Evolutionary conservation across 225 moss, liverwort and hornwort species (phyloP), one percentile per base, ranked within the genome.

Genomic region (Bryum argenteum): DNA sequence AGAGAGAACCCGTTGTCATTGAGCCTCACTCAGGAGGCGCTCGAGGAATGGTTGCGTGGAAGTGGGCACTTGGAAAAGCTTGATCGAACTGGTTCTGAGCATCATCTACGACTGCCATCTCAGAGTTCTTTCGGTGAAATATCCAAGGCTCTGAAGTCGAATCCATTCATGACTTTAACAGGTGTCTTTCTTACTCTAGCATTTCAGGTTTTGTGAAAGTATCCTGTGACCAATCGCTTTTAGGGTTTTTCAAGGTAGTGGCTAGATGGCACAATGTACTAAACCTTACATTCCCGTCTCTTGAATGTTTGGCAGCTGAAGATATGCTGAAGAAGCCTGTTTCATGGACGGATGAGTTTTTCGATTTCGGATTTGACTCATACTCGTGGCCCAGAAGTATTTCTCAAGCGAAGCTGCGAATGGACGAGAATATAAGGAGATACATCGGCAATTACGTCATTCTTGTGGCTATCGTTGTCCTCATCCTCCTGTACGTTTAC

Each of bases 281-380:
- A 39, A 72, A 21, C 54, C 16, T 76, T 67, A 39, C 45, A 58
- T 20, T 8, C 33, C 33, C 16, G 20, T 71, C 9, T 58, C 22
- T 77, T 70, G 37, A 66, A 41, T 18, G 66, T 33, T 39, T 59
- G 65, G 77, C 86, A 70, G 70, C 72, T 61, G 87, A 91, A 48
- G 98, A 99, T 81, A 79, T 91, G 72, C 75, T 83, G 69, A 92
- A 84, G 76, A 83, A 88, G 38, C 98, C 98, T 67, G 94, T 94
- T 47, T 75, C 92, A 58, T 99, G 98, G 98, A 99, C 98, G 19
- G 92, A 79, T 63, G 94, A 94, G 70, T 99, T 99, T 79, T 94
- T 94, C 61, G 94, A 94, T 73, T 94, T 94, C 72, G 98, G 98
- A 60, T 78, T 81, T 80, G 98, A 94, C 59, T 91, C 91, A 10